Percentiles rank a stretch among this genome's conserved stretches.
phyloP scores from a whole-genome alignment of 2,329 filamentous ascomycete species.

The Capronia americana region DNA sequence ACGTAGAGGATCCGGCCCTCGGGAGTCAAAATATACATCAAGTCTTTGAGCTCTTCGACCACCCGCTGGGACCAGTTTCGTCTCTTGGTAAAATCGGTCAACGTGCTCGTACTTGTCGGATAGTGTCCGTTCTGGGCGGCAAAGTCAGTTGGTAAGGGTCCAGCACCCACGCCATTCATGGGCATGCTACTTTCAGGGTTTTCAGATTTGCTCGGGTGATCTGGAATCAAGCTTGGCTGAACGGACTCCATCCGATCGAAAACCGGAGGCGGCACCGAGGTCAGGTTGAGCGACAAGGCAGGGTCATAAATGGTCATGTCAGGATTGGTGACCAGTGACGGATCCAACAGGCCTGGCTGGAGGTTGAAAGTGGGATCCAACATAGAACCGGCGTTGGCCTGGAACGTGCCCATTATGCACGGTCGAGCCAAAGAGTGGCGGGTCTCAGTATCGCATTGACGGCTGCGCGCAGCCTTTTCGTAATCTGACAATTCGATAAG shows the following conservation, averaged over 20 bases:
- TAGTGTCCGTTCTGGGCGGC: slow-evolving; percentile 51
- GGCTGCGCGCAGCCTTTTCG: background rate
- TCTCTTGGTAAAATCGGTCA: slow-evolving; percentile 70
- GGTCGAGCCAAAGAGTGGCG: slow-evolving; percentile 10
- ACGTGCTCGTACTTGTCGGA: slow-evolving; percentile 61
- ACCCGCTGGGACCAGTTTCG: slow-evolving; percentile 86
- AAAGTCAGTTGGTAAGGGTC: slow-evolving; percentile 63
- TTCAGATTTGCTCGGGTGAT: slow-evolving; percentile 28
- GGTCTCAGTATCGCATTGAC: slow-evolving; percentile 18
- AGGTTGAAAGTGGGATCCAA: slow-evolving; percentile 32
- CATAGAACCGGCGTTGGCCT: slow-evolving; percentile 28
- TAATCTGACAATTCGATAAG: slow-evolving; percentile 7
- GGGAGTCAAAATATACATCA: slow-evolving; percentile 84
- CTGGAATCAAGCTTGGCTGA: slow-evolving; percentile 27
- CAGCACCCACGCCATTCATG: slow-evolving; percentile 58
- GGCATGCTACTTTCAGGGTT: slow-evolving; percentile 30
- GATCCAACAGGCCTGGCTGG: slow-evolving; percentile 36
- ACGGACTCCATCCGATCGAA: slow-evolving; percentile 27
- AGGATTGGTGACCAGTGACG: slow-evolving; percentile 48
- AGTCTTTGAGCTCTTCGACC: slow-evolving; percentile 86
- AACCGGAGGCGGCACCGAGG: slow-evolving; percentile 18
- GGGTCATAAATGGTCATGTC: slow-evolving; percentile 56
- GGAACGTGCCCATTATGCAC: slow-evolving; percentile 30
- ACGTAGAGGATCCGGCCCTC: slow-evolving; percentile 84
- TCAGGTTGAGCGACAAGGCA: slow-evolving; percentile 54